These are phyloP conservation scores for Fusarium praegraminearum DNA, from an alignment of 2,329 filamentous ascomycete species.

Conservation along the genomic window DNA sequence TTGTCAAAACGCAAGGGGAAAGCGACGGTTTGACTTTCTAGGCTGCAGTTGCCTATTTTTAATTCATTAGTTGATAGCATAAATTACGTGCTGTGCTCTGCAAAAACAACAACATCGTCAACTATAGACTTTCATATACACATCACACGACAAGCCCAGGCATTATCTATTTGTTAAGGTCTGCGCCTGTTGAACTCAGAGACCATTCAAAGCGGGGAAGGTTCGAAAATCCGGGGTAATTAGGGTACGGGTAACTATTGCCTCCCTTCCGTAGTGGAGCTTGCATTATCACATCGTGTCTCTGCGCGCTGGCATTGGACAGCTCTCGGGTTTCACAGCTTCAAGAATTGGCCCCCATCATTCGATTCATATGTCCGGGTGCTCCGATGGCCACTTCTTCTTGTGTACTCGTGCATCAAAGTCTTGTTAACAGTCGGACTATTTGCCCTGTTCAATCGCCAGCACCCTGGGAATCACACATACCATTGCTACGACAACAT, in stretches of 20 bases:
- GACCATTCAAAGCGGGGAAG: constrained; percentile 35
- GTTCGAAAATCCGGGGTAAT: constrained; percentile 48
- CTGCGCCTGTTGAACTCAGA: constrained; percentile 36
- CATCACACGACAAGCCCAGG: constrained; percentile 26
- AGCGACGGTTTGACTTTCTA: constrained; percentile 10
- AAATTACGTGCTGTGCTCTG: neutral
- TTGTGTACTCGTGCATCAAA: neutral
- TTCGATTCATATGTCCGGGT: constrained; percentile 35
- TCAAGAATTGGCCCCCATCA: constrained; percentile 8
- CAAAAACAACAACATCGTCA: neutral
- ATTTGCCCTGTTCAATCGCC: constrained; percentile 10
- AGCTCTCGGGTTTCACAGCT: constrained; percentile 20
- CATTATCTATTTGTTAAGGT: constrained; percentile 12
- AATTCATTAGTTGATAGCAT: neutral
- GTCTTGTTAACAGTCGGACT: neutral
- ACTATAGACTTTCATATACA: neutral
- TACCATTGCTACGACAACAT: constrained; percentile 5
- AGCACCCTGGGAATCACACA: neutral
- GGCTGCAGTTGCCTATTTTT: constrained; percentile 2
- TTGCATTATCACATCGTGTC: constrained; percentile 15
- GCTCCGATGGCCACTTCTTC: constrained; percentile 24
- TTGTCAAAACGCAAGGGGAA: constrained; percentile 38
- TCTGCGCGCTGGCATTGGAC: constrained; percentile 14
- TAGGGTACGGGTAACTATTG: constrained; percentile 39
- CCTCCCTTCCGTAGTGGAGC: constrained; percentile 42